These are phyloP conservation scores for Gymnopilus junonius DNA, from an alignment of 768 basidiomycete genomes.

Conservation along the genomic window DNA sequence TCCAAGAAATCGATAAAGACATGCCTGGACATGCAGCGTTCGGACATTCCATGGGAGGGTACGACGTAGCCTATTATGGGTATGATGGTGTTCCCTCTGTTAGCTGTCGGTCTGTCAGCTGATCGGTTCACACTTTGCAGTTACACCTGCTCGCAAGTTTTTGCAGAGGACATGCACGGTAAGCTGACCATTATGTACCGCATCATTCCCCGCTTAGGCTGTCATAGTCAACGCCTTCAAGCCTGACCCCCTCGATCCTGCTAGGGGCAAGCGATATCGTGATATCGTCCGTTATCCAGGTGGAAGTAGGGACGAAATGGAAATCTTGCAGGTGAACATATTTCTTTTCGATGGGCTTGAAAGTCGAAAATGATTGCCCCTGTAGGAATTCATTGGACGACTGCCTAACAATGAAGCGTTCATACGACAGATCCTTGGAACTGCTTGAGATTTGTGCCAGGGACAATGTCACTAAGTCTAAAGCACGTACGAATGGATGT, in stretches of 20 bases:
- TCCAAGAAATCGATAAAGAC: slow-evolving; percentile 63
- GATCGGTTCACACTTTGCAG: slow-evolving; percentile 22
- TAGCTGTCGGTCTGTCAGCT: background rate
- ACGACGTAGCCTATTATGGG: slow-evolving; percentile 73
- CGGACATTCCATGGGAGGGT: slow-evolving; percentile 77
- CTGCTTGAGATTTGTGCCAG: slow-evolving; percentile 10
- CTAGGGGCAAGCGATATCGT: slow-evolving; percentile 69
- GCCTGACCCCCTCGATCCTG: slow-evolving; percentile 72
- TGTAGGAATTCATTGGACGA: slow-evolving; percentile 78
- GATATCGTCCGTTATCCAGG: slow-evolving; percentile 76
- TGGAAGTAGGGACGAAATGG: slow-evolving; percentile 79
- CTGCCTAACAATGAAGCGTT: slow-evolving; percentile 78
- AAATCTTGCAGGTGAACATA: slow-evolving; percentile 67
- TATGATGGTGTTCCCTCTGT: slow-evolving; percentile 20
- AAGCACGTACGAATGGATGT: background rate
- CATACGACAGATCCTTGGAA: slow-evolving; percentile 64
- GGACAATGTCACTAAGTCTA: background rate
- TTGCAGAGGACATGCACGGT: slow-evolving; percentile 64
- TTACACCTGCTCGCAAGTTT: slow-evolving; percentile 75
- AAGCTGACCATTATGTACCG: slow-evolving; percentile 4
- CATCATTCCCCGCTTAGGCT: background rate
- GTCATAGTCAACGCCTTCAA: slow-evolving; percentile 72
- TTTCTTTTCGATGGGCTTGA: background rate
- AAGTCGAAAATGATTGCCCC: background rate
- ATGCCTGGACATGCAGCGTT: slow-evolving; percentile 77